Evolutionary conservation across 139 green algal genomes (phyloP).

Genomic region (Tetratostichococcus sp.): DNA sequence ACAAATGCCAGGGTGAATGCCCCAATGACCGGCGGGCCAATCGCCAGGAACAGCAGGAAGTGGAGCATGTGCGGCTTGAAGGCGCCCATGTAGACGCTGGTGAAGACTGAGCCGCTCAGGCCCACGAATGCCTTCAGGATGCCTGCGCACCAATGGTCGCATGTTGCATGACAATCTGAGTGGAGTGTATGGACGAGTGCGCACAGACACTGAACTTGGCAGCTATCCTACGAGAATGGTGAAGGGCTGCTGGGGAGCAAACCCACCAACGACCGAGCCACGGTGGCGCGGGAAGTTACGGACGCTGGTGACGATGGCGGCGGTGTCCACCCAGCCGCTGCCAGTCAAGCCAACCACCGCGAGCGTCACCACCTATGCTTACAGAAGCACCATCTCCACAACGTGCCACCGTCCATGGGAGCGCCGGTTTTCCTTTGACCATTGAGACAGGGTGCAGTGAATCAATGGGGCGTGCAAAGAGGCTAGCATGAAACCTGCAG

Average conservation of each 20-base stretch:
- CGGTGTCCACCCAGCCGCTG: constrained; percentile 66
- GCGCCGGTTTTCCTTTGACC: too few species aligned
- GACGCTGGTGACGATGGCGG: constrained; percentile 65
- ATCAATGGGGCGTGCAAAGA: not conserved
- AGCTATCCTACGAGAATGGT: not conserved
- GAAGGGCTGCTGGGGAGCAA: not conserved
- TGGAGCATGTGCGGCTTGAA: constrained; percentile 26
- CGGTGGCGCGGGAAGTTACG: constrained; percentile 75
- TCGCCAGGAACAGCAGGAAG: constrained; percentile 59
- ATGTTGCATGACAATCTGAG: too few species aligned
- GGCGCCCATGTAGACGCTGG: constrained; percentile 43
- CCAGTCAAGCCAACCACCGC: constrained; percentile 44
- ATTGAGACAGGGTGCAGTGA: not conserved
- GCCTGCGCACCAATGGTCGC: constrained; percentile 11
- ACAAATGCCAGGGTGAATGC: constrained; percentile 32
- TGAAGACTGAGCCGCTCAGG: constrained; percentile 44
- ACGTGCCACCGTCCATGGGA: too few species aligned
- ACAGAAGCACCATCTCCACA: not conserved
- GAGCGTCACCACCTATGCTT: constrained; percentile 20
- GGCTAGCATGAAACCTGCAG: not conserved
- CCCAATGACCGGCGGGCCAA: constrained; percentile 23
- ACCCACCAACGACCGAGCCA: constrained; percentile 63
- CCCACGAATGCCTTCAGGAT: constrained; percentile 61
- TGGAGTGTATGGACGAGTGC: too few species aligned
- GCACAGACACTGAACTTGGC: too few species aligned